phyloP scores from a whole-genome alignment of 2,329 filamentous ascomycete genomes.

The Apiospora arundinis region DNA sequence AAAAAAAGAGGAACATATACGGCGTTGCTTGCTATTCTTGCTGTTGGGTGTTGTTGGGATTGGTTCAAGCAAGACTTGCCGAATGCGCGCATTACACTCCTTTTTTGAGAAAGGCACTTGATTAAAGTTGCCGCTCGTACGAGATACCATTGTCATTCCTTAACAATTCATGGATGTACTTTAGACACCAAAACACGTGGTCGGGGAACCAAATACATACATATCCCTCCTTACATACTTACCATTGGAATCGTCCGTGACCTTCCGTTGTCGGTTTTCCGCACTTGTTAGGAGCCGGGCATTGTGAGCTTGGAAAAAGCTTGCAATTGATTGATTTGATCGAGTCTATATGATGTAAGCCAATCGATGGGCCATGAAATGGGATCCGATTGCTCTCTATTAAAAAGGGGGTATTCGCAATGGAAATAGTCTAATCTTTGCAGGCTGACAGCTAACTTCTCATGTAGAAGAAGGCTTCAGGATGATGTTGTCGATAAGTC shows the following conservation, averaged over 20 bases:
- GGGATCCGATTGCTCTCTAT: neutral
- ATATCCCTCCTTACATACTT: neutral
- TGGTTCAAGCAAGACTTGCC: constrained; percentile 12
- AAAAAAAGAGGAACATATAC: neutral
- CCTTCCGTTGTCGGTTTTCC: neutral
- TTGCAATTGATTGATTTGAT: neutral
- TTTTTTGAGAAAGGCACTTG: constrained; percentile 3
- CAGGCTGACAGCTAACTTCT: neutral
- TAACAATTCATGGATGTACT: constrained; percentile 16
- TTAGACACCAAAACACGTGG: neutral
- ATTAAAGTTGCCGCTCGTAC: neutral
- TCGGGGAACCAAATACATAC: neutral
- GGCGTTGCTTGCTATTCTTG: neutral
- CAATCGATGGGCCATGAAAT: neutral
- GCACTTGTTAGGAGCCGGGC: no score
- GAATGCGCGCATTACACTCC: constrained; percentile 16
- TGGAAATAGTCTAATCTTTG: neutral
- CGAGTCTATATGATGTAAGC: neutral
- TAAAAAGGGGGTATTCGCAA: constrained; percentile 10
- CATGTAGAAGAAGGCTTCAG: constrained; percentile 51
- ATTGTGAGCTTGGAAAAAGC: neutral
- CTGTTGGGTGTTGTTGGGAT: constrained; percentile 1
- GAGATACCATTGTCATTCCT: constrained; percentile 14
- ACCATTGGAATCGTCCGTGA: neutral
- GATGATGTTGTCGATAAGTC: constrained; percentile 94